phyloP scores from a whole-genome alignment of 2,329 filamentous ascomycete genomes.

The Claviceps sp. region DNA sequence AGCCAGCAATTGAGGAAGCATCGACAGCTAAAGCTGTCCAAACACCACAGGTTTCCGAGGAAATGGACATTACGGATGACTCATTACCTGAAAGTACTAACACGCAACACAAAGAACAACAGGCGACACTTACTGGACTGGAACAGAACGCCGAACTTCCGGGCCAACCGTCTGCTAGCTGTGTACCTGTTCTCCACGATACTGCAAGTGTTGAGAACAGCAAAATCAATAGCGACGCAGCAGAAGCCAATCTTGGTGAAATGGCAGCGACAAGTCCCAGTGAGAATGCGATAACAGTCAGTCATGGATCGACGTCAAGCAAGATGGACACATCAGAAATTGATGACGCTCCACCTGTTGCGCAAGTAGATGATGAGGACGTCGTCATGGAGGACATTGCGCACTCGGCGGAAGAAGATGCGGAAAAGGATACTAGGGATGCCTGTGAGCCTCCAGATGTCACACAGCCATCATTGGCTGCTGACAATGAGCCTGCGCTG shows the following conservation, averaged over 20 bases:
- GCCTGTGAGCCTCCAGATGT: slow-evolving; percentile 42
- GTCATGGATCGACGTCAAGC: background rate
- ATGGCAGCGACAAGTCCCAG: background rate
- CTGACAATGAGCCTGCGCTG: slow-evolving; percentile 4
- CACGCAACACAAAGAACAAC: background rate
- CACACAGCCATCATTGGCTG: background rate
- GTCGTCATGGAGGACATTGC: slow-evolving; percentile 10
- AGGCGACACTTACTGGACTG: background rate
- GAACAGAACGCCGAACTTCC: background rate
- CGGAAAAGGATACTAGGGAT: slow-evolving; percentile 26
- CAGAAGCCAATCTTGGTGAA: background rate
- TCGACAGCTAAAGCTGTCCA: background rate
- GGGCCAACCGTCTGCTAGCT: background rate
- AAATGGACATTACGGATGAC: background rate
- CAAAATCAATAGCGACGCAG: background rate
- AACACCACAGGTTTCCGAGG: background rate
- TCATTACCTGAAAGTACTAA: background rate
- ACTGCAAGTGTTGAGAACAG: background rate
- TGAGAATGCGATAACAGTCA: background rate
- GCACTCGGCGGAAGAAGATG: slow-evolving; percentile 25
- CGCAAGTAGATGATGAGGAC: slow-evolving; percentile 3
- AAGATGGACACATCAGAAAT: background rate
- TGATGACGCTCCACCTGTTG: background rate
- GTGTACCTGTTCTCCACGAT: background rate
- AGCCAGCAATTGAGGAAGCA: background rate